Base-by-base conservation (phyloP, 163 green algal genomes). In the Scenedesmus sp. region DNA sequence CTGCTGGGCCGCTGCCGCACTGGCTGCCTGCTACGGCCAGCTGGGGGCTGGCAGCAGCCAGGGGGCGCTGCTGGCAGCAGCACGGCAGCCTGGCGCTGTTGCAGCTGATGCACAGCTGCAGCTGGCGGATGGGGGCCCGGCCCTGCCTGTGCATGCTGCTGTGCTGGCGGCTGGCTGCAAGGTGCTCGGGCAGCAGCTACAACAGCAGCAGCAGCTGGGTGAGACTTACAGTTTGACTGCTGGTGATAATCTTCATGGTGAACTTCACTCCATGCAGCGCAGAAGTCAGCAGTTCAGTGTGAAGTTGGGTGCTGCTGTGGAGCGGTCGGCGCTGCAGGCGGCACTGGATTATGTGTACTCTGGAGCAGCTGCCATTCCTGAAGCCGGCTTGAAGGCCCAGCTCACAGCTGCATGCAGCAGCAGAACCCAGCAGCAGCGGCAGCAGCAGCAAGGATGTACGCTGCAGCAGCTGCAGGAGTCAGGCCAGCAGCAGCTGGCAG, bases 1-100 rank as follows among this genome's bases (percentile, higher is more conserved):
- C 54, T 92, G 92, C 92, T 46, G 26, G 34, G 88, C 92, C 20
- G 84, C 92, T 52, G 84, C 83, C 23, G 73, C 89, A 62, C 84
- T 94, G 10, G 79, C 60, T 57, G n/a, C 52, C 0, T 91, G 82
- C 54, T 94, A 74, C 62, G 84, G 88, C 57, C 82, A 89, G 26
- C 91, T 94, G 18, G 64, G 82, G n/a, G 79, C 66, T 64, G 66
- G 46, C 64, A 82, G 76, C 60, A 89, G 82, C 12, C n/a, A 57
- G 7, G 34, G 54, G 10, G 13, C 13, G 20, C 12, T 64, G 20
- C 67, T 92, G 18, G 56, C 55, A 20, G 23, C 66, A 46, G 86
- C 67, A 12, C 81, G 54, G 57, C 67, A 86, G 73, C 73, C 55
- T n/a, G 54, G 55, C 2, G 7, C 87, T 34, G 56, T 60, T 4